phyloP scores from a whole-genome alignment of 306 rosid genomes.

The Quercus glauca region DNA sequence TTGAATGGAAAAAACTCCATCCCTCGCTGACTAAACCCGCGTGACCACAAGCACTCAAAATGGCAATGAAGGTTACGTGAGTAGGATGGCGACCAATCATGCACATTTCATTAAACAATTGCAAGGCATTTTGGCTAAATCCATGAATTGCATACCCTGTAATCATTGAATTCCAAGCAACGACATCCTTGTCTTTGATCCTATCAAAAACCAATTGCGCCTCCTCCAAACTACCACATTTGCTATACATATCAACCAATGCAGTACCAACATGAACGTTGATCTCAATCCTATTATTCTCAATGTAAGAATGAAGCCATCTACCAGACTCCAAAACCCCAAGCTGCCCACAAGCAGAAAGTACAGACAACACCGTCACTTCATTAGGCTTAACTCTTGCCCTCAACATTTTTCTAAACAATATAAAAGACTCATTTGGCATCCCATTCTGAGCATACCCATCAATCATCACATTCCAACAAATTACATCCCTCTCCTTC shows the following conservation, averaged over 20 bases:
- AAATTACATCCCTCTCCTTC: conserved; percentile 56
- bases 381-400: conserved; percentile 59
- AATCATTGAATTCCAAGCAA: conserved; percentile 83
- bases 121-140: conserved; percentile 53
- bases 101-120: conserved; percentile 59
- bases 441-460: conserved; percentile 69
- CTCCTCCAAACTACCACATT: conserved; percentile 74
- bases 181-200: conserved; percentile 50
- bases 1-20: conserved; percentile 44
- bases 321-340: conserved; percentile 76
- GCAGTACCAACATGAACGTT: conserved; percentile 66
- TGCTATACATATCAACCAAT: conserved; percentile 76
- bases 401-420: conserved; percentile 62
- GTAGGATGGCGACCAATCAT: conserved; percentile 34
- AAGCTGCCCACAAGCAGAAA: conserved; percentile 78
- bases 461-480: conserved; percentile 90
- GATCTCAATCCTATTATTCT: conserved; percentile 35
- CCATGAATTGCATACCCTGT: conserved; percentile 75
- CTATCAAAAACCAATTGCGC: conserved; percentile 55
- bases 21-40: conserved; percentile 68
- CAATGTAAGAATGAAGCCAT: conserved; percentile 67
- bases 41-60: conserved; percentile 70
- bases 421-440: conserved; percentile 57
- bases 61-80: conserved; percentile 59
- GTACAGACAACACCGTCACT: conserved; percentile 56